phyloP scores from a whole-genome alignment of 1,284 basidiomycete species.

The Puccinia hordei region DNA sequence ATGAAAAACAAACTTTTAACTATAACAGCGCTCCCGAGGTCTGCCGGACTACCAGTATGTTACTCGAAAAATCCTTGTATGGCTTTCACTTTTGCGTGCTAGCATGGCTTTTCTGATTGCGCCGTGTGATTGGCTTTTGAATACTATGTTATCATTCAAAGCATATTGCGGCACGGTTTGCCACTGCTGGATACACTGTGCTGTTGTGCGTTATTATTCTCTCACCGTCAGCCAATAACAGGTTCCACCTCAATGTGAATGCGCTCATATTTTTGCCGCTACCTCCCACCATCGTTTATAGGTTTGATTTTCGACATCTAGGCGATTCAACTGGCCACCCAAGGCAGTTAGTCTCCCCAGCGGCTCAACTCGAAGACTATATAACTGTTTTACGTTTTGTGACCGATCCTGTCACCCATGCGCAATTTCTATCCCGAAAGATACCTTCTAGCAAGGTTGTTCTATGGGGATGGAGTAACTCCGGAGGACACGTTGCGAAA shows the following conservation, averaged over 20 bases:
- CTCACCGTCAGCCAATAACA: not conserved
- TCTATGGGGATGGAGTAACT: conserved; percentile 44
- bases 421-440: not conserved
- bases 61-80: not conserved
- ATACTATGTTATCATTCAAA: not conserved
- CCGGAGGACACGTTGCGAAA: conserved; percentile 39
- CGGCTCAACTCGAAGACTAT: conserved; percentile 35
- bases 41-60: conserved; percentile 42
- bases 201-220: conserved; percentile 11
- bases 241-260: not conserved
- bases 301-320: conserved; percentile 41
- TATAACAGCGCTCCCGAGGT: conserved; percentile 28
- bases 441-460: conserved; percentile 17
- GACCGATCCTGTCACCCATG: conserved; percentile 19
- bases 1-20: not conserved
- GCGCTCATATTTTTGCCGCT: not conserved
- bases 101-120: not conserved
- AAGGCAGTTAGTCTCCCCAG: conserved; percentile 19
- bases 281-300: not conserved
- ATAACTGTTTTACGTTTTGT: conserved; percentile 34
- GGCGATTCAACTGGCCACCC: conserved; percentile 35
- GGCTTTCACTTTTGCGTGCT: not conserved
- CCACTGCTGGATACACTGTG: conserved; percentile 33
- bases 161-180: conserved; percentile 30
- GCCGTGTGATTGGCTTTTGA: not conserved